phyloP scores from a whole-genome alignment of 352 stramenopile genomes.

The Globisporangium acanthophoron region DNA sequence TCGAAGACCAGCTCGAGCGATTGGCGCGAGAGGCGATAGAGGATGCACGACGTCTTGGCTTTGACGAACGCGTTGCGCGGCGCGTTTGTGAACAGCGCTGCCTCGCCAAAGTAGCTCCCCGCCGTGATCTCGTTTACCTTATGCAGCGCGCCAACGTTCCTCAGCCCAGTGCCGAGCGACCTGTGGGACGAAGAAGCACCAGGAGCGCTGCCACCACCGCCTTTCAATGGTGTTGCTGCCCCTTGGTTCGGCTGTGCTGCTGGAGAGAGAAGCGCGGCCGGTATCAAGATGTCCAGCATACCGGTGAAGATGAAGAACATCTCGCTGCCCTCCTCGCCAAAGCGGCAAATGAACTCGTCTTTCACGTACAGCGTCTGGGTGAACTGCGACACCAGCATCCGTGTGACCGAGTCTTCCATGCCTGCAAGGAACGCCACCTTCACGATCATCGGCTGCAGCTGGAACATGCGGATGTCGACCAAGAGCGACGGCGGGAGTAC shows the following conservation, averaged over 20 bases:
- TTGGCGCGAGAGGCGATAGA: slow-evolving; percentile 47
- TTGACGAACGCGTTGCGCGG: slow-evolving; percentile 53
- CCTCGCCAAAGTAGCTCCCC: slow-evolving; percentile 57
- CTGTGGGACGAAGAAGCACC: not conserved
- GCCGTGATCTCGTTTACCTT: slow-evolving; percentile 62
- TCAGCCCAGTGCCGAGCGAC: not conserved
- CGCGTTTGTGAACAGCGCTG: slow-evolving; percentile 47
- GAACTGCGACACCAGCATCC: slow-evolving; percentile 54
- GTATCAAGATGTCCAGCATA: slow-evolving; percentile 49
- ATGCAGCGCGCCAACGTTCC: slow-evolving; percentile 8
- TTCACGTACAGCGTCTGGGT: slow-evolving; percentile 51
- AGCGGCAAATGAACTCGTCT: slow-evolving; percentile 52
- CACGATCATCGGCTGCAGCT: slow-evolving; percentile 60
- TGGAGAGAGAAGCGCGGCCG: slow-evolving; percentile 5
- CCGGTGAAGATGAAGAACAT: slow-evolving; percentile 72
- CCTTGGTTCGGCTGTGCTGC: not conserved
- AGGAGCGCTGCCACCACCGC: not conserved
- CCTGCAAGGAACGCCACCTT: slow-evolving; percentile 61
- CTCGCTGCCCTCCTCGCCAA: slow-evolving; percentile 49
- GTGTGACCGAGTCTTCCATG: slow-evolving; percentile 46
- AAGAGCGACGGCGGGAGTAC: slow-evolving; percentile 50
- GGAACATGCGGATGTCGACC: slow-evolving; percentile 59
- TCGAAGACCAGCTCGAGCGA: slow-evolving; percentile 59
- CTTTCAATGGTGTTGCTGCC: not conserved
- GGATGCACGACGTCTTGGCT: slow-evolving; percentile 56